These are phyloP conservation scores for Cutaneotrichosporon sp. DNA, from an alignment of 1,284 basidiomycete species.

Conservation along the genomic window DNA sequence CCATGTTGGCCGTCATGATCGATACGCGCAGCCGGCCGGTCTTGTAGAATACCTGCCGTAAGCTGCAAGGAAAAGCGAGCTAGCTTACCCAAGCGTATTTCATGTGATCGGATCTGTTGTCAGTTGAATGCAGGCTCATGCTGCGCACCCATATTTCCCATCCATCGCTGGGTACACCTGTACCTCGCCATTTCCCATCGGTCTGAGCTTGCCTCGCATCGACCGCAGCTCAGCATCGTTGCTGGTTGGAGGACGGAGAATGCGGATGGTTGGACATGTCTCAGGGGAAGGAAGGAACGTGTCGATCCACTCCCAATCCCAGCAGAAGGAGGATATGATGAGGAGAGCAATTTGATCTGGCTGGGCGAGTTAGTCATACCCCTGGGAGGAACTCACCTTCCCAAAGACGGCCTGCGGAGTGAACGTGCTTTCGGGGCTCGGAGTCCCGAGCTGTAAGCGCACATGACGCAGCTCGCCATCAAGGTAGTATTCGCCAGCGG, in stretches of 20 bases:
- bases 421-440: constrained; percentile 25
- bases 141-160: constrained; percentile 27
- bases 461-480: constrained; percentile 41
- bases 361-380: constrained; percentile 13
- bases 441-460: constrained; percentile 23
- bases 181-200: constrained; percentile 30
- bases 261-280: constrained; percentile 29
- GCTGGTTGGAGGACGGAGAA: constrained; percentile 15
- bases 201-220: constrained; percentile 32
- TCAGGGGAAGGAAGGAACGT: constrained; percentile 30
- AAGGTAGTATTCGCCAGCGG: constrained; percentile 42
- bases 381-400: constrained; percentile 22
- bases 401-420: constrained; percentile 29
- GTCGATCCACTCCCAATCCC: constrained; percentile 37
- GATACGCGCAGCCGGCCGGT: constrained; percentile 44
- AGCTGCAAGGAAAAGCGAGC: not conserved
- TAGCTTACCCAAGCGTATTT: constrained; percentile 43
- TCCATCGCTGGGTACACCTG: constrained; percentile 37
- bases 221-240: not conserved
- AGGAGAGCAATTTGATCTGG: constrained; percentile 35
- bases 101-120: constrained; percentile 33
- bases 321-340: constrained; percentile 35
- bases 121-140: not conserved
- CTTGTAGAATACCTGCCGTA: constrained; percentile 44
- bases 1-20: constrained; percentile 45